These are phyloP conservation scores for Serendipita sp. DNA, from an alignment of 1,284 basidiomycete genomes.

Conservation along the genomic window DNA sequence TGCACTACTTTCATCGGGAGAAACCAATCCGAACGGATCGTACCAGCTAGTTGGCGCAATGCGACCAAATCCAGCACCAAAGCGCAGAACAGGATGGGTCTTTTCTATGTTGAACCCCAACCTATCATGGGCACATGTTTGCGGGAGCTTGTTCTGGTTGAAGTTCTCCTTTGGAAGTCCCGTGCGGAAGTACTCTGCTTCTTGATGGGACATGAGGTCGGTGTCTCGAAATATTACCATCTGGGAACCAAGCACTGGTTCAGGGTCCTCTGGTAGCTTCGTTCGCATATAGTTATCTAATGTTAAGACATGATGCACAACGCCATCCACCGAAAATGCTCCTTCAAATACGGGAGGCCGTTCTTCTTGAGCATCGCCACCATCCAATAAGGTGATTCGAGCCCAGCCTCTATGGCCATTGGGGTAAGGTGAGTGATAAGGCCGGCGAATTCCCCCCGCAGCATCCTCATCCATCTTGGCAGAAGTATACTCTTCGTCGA, in stretches of 20 bases:
- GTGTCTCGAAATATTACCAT: conserved; percentile 63
- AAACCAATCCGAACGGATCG: conserved; percentile 26
- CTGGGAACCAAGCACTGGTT: conserved; percentile 29
- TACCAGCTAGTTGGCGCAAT: conserved; percentile 25
- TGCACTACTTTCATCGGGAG: conserved; percentile 14
- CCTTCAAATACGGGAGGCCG: conserved; percentile 57
- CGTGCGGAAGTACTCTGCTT: conserved; percentile 27
- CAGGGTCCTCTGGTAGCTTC: conserved; percentile 46
- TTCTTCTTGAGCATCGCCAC: conserved; percentile 36
- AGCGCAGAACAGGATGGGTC: conserved; percentile 35
- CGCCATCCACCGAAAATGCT: conserved; percentile 53
- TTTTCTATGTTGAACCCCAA: conserved; percentile 54
- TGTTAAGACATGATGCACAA: conserved; percentile 61
- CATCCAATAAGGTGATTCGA: conserved; percentile 53
- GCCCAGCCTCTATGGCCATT: conserved; percentile 44
- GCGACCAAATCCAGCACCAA: conserved; percentile 15
- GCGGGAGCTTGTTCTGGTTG: conserved; percentile 12
- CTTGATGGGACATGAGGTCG: conserved; percentile 41
- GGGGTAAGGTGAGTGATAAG: conserved; percentile 27
- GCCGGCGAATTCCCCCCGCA: conserved; percentile 30
- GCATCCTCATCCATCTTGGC: conserved; percentile 35
- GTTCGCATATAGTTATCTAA: conserved; percentile 55
- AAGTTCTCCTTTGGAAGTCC: conserved; percentile 14
- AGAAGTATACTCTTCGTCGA: conserved; percentile 34
- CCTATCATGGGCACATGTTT: conserved; percentile 54